phyloP scores from a whole-genome alignment of 768 basidiomycete species.

The Filobasidium wieringae region DNA sequence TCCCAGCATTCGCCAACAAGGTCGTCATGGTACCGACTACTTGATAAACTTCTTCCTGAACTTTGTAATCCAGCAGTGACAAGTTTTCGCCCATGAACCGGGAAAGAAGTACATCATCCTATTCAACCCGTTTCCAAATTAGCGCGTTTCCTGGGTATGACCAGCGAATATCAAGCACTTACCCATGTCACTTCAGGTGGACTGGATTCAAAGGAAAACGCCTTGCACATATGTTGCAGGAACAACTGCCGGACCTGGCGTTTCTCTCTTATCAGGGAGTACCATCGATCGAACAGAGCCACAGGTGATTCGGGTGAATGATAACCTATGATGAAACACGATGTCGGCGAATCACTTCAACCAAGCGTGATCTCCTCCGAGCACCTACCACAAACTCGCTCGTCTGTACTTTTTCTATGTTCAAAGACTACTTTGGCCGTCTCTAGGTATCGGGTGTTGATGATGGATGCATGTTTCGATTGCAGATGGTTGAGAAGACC shows the following conservation, averaged over 20 bases:
- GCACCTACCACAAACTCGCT: constrained; percentile 16
- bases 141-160: constrained; percentile 9
- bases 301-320: constrained; percentile 53
- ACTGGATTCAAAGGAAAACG: constrained; percentile 60
- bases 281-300: constrained; percentile 82
- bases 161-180: neutral
- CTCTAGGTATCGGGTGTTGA: constrained; percentile 71
- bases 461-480: constrained; percentile 73
- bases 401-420: constrained; percentile 53
- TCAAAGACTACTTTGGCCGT: constrained; percentile 71
- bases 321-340: constrained; percentile 49
- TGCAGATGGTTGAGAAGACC: constrained; percentile 71
- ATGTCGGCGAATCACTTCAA: neutral
- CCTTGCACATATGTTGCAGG: constrained; percentile 65
- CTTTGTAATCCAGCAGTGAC: constrained; percentile 83
- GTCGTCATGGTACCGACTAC: constrained; percentile 50
- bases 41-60: constrained; percentile 79
- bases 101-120: constrained; percentile 74
- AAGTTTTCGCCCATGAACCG: constrained; percentile 95
- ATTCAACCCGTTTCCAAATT: neutral
- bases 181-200: constrained; percentile 33
- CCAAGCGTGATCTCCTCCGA: neutral
- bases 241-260: constrained; percentile 75
- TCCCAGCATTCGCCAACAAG: constrained; percentile 64
- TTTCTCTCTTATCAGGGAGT: constrained; percentile 80